phyloP scores from a whole-genome alignment of 2,329 filamentous ascomycete species.

The Fusarium torreyae region DNA sequence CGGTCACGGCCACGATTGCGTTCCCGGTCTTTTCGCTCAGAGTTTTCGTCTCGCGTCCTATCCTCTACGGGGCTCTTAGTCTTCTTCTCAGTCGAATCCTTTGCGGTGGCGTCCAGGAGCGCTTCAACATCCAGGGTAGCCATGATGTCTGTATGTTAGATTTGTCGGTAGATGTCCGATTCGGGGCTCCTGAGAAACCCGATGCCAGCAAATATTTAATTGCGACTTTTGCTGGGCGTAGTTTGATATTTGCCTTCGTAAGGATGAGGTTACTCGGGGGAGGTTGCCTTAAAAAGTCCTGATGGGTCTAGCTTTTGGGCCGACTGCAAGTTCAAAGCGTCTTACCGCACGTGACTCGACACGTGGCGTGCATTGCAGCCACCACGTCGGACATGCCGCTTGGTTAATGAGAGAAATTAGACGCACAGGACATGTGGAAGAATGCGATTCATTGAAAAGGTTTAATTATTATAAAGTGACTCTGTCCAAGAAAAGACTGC shows the following conservation, averaged over 20 bases:
- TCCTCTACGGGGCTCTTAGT: conserved; percentile 64
- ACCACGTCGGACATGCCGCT: conserved; percentile 20
- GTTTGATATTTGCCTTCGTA: conserved; percentile 31
- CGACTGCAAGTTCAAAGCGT: conserved; percentile 19
- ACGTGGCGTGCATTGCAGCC: conserved; percentile 34
- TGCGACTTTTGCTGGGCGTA: conserved; percentile 12
- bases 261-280: conserved; percentile 21
- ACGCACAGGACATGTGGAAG: background rate
- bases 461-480: conserved; percentile 43
- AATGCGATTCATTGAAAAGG: conserved; percentile 3
- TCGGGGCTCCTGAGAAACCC: conserved; percentile 18
- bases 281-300: conserved; percentile 42
- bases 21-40: conserved; percentile 69
- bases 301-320: conserved; percentile 44
- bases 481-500: conserved; percentile 38
- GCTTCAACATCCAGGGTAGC: conserved; percentile 83
- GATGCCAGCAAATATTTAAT: conserved; percentile 8
- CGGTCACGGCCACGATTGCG: conserved; percentile 71
- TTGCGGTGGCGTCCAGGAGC: conserved; percentile 87
- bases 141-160: conserved; percentile 56
- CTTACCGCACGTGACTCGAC: conserved; percentile 41
- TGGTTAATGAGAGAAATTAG: background rate
- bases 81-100: conserved; percentile 68
- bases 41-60: conserved; percentile 62
- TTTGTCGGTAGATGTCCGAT: conserved; percentile 23